Base-by-base conservation (phyloP, 75 land plant species). In the Pinus albicaulis region DNA sequence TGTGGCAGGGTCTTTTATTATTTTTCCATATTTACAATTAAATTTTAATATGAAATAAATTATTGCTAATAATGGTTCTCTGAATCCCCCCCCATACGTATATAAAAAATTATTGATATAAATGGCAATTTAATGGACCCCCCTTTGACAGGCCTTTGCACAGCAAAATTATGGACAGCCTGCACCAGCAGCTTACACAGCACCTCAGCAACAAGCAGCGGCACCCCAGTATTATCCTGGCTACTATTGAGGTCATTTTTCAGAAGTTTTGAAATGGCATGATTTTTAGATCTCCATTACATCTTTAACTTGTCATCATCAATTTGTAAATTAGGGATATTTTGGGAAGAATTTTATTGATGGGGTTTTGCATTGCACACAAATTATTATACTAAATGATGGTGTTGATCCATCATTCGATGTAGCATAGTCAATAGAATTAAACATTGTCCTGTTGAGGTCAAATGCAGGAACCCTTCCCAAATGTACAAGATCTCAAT, bases 211-310 rank as follows among this genome's bases (percentile, higher is more conserved):
- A 38, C 71, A 68, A 44, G 71, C 70, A 34, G 48, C 71, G 3
- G 71, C 71, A 41, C 71, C 71, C 36, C 71, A 68, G 48, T 68
- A 68, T 34, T 68, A 68, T 66, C 71, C 71, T 66, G 71, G 71
- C 22, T 66, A 66, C 38, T 66, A 66, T 66, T 66, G 71, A 66
- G 71, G 71, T 66, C 70, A 31, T 65, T 38, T 66, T 15, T 19
- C 44, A 15, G 19, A 19, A 38, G 38, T 44, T 63, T 63, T 19
- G 31, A 59, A 59, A 7, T 66, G 52, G 44, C n/a, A 19, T 66
- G 48, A 38, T 19, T 34, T 66, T 66, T 66, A 17, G 70, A 17
- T 38, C 7, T 17, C 70, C 48, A 17, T 66, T 48, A 65, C n/a
- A n/a, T 22, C 36, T 66, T 41, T 38, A 66, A 66, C 36, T 15